A percentile compares a stretch with the other conserved stretches of the same genome.
phyloP scores from a whole-genome alignment of 768 basidiomycete species.

The Infundibulicybe gibba region DNA sequence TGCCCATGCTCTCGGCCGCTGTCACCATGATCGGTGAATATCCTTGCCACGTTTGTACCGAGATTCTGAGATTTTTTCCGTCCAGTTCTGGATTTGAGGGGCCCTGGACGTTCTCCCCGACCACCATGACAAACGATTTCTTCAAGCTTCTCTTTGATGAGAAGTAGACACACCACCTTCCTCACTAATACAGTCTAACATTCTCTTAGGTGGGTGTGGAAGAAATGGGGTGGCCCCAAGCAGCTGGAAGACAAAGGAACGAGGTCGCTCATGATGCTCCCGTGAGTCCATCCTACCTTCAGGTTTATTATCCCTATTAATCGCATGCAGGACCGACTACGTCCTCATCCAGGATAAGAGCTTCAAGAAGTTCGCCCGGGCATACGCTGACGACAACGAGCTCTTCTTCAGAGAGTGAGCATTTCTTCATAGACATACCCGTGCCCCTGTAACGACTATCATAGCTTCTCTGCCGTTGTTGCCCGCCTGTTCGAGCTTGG shows the following conservation, averaged over 20 bases:
- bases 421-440: not conserved
- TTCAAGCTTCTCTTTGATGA: constrained; percentile 85
- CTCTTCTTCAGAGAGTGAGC: constrained; percentile 94
- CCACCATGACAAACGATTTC: constrained; percentile 82
- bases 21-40: constrained; percentile 74
- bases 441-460: constrained; percentile 4
- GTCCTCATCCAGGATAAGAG: constrained; percentile 85
- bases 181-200: constrained; percentile 1
- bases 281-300: constrained; percentile 46
- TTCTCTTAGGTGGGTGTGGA: constrained; percentile 74
- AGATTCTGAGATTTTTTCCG: not conserved
- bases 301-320: constrained; percentile 1
- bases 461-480: constrained; percentile 80
- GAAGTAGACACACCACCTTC: constrained; percentile 41
- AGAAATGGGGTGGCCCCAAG: constrained; percentile 92
- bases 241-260: constrained; percentile 94
- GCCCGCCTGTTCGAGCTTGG: constrained; percentile 88
- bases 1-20: constrained; percentile 94
- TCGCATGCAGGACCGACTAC: constrained; percentile 69
- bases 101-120: constrained; percentile 95
- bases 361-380: constrained; percentile 86
- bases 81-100: constrained; percentile 78
- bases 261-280: constrained; percentile 90
- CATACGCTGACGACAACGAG: constrained; percentile 81
- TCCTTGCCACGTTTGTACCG: not conserved